Base-by-base conservation (phyloP, 2,329 filamentous ascomycete species). In the Amauroascus niger region DNA sequence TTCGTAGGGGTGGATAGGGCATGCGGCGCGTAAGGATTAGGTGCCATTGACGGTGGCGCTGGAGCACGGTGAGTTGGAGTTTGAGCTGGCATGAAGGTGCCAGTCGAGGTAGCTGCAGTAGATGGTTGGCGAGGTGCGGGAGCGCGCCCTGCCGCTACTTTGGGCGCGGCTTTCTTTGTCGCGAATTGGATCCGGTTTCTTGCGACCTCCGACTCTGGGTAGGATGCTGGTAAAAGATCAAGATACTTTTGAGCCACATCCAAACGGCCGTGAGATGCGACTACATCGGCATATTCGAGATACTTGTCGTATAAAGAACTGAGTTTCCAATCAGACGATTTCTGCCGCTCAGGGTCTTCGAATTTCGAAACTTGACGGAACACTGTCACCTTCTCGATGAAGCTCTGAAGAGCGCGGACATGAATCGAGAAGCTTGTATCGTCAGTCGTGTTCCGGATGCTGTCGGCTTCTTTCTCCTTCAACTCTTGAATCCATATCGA, bases 331-430 rank as follows among this genome's bases (percentile, higher is more conserved):
- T 84, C 87, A 1, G 83, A 83, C 8, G 80, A 76, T 61, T 87
- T 80, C 45, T 74, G 72, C 59, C 81, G 80, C 65, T 96, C 89
- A 7, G 73, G 71, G 66, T 98, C 93, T 62, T 86, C 75, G 74
- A 96, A 98, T 65, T 91, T 89, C 58, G 89, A 90, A 41, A 96
- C 90, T 61, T 93, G 81, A 52, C 93, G 85, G 82, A 98, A 98
- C 52, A 98, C 81, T 0, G 90, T 95, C 45, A 98, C 93, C 76
- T 98, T 98, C 73, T 98, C 93, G 58, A 98, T 95, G 65, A 98
- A 91, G 60, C 87, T 84, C 69, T 97, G 93, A 41, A 98, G 75
- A 45, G 86, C 85, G 57, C 83, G 83, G 53, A 91, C 89, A 64
- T 97, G 93, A 48, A 97, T 83, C 0, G 91, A 95, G 72, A 96